phyloP scores from a whole-genome alignment of 2,329 filamentous ascomycete genomes.

The Elsinoe australis region DNA sequence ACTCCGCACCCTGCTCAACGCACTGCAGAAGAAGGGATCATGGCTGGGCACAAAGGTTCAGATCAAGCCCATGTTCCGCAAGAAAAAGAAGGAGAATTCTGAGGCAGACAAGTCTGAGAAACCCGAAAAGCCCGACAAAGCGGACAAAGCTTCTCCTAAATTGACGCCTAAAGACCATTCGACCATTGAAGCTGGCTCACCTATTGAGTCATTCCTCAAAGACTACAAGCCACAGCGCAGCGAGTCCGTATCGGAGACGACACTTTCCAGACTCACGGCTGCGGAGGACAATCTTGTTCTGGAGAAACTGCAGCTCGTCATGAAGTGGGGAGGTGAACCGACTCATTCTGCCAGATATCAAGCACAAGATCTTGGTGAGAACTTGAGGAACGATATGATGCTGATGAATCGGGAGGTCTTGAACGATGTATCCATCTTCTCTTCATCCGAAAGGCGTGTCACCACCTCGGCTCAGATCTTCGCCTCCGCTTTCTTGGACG shows the following conservation, averaged over 20 bases:
- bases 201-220: constrained; percentile 4
- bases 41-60: constrained; percentile 97
- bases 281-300: constrained; percentile 87
- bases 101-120: constrained; percentile 23
- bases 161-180: constrained; percentile 24
- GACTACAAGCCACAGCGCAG: constrained; percentile 52
- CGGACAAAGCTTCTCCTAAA: constrained; percentile 21
- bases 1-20: constrained; percentile 75
- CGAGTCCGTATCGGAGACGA: constrained; percentile 82
- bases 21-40: constrained; percentile 81
- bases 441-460: constrained; percentile 88
- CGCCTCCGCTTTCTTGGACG: constrained; percentile 77
- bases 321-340: constrained; percentile 98
- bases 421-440: constrained; percentile 89
- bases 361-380: constrained; percentile 86
- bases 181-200: neutral
- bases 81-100: constrained; percentile 63
- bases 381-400: constrained; percentile 90
- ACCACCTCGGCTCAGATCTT: constrained; percentile 96
- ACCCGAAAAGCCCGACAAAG: constrained; percentile 11
- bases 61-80: constrained; percentile 98
- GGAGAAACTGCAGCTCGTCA: constrained; percentile 93
- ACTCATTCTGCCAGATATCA: constrained; percentile 97
- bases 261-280: constrained; percentile 87
- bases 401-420: constrained; percentile 87